Percentiles rank a stretch among this genome's conserved stretches.
These are phyloP conservation scores for Phlegmacium glaucopus DNA, from an alignment of 768 basidiomycete species.

Conservation along the genomic window DNA sequence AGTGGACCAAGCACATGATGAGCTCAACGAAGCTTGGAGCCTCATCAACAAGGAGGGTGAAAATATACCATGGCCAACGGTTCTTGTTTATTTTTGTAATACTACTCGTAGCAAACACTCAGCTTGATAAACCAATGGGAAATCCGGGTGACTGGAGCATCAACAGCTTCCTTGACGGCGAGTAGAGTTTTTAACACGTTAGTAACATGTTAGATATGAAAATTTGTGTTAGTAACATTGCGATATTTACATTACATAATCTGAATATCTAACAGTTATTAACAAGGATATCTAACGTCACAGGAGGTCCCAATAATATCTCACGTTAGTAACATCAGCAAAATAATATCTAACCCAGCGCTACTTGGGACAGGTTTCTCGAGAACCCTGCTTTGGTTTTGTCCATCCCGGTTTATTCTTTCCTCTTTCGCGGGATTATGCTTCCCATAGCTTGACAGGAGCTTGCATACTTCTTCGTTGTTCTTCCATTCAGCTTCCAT, in stretches of 20 bases:
- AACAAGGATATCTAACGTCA: slow-evolving; percentile 1
- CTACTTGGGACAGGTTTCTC: no score
- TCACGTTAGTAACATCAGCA: not conserved
- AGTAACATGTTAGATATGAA: slow-evolving; percentile 6
- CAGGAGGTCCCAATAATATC: not conserved
- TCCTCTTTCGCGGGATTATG: no score
- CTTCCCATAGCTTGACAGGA: no score
- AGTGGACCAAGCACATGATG: slow-evolving; percentile 15
- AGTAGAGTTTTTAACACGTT: not conserved
- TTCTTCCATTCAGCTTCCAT: no score
- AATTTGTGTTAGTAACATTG: slow-evolving; percentile 1
- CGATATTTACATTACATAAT: not conserved
- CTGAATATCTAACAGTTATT: not conserved
- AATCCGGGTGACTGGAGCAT: not conserved
- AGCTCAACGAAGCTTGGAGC: slow-evolving; percentile 12
- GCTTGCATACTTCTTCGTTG: no score
- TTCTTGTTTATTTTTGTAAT: not conserved
- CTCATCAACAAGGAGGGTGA: slow-evolving; percentile 6
- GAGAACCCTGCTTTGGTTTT: no score
- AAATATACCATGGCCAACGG: slow-evolving; percentile 8
- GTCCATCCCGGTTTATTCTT: no score
- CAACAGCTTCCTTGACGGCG: not conserved
- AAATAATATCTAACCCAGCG: slow-evolving; percentile 2
- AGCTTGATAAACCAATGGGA: not conserved
- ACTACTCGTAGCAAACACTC: not conserved